Percentiles rank a stretch among this genome's conserved stretches.
Conservation (phyloP, 2,329 filamentous ascomycete species). For the Phoma sp. region DNA sequence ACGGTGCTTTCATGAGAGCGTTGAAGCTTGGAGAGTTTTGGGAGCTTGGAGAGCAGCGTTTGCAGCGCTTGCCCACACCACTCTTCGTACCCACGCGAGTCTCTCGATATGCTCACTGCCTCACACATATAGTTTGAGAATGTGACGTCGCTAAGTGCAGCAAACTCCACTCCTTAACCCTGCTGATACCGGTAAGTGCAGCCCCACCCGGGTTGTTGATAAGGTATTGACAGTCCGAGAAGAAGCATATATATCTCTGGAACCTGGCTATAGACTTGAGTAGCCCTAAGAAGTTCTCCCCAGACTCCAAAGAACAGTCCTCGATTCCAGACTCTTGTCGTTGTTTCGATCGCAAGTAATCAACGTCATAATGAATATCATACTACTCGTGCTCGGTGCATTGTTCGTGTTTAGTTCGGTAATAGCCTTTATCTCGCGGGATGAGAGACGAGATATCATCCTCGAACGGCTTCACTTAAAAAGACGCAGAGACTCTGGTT, state of each 20-base stretch:
- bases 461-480: constrained; percentile 50
- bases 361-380: constrained; percentile 27
- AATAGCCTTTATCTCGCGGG: constrained; percentile 38
- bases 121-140: neutral
- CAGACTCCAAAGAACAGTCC: too few species aligned
- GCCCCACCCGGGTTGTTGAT: neutral
- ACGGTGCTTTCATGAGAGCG: constrained; percentile 30
- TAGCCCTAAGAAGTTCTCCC: too few species aligned
- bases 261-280: too few species aligned
- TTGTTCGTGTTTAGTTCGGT: constrained; percentile 39
- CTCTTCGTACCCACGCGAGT: neutral
- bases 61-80: constrained; percentile 7
- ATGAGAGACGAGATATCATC: constrained; percentile 51
- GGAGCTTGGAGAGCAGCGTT: constrained; percentile 24
- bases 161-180: too few species aligned
- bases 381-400: constrained; percentile 40
- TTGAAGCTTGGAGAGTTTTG: too few species aligned
- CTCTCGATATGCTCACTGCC: too few species aligned
- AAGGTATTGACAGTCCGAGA: neutral
- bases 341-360: too few species aligned
- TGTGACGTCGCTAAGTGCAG: neutral
- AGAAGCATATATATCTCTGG: neutral
- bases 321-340: too few species aligned
- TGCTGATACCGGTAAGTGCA: neutral
- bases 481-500: constrained; percentile 54